Conservation (phyloP, 2,329 filamentous ascomycete species). For the Cytospora paraplurivora region DNA sequence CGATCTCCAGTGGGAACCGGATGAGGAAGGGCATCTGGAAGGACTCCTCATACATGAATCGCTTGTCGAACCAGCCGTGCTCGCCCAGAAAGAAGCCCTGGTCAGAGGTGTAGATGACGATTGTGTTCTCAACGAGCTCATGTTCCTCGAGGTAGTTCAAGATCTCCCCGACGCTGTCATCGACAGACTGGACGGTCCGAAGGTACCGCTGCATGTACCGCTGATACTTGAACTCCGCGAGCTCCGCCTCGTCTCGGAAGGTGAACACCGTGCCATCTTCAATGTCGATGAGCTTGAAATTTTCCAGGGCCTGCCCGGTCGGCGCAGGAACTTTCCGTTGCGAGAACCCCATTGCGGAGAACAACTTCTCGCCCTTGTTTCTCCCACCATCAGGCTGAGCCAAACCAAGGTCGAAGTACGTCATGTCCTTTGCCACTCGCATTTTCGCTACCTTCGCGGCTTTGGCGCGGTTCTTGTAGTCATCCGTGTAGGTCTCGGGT, state of each 20-base stretch:
- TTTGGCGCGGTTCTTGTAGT: constrained; percentile 55
- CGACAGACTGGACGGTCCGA: constrained; percentile 53
- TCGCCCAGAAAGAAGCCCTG: constrained; percentile 60
- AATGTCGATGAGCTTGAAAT: constrained; percentile 45
- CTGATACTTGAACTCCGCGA: constrained; percentile 58
- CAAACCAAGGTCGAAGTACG: constrained; percentile 53
- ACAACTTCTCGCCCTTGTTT: constrained; percentile 36
- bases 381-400: constrained; percentile 52
- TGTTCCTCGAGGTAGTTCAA: constrained; percentile 49
- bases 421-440: constrained; percentile 53
- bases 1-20: constrained; percentile 47
- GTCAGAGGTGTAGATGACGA: constrained; percentile 57
- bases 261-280: constrained; percentile 49
- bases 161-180: constrained; percentile 54
- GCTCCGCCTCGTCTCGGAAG: constrained; percentile 44
- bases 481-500: constrained; percentile 55
- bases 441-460: constrained; percentile 54
- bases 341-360: constrained; percentile 28
- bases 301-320: constrained; percentile 30
- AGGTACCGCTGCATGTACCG: constrained; percentile 59
- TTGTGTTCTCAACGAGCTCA: constrained; percentile 46
- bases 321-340: constrained; percentile 45
- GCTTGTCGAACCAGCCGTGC: constrained; percentile 61
- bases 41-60: constrained; percentile 59
- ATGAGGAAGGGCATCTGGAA: constrained; percentile 60